Conservation (phyloP, 768 basidiomycete species). For the Russula foetens region DNA sequence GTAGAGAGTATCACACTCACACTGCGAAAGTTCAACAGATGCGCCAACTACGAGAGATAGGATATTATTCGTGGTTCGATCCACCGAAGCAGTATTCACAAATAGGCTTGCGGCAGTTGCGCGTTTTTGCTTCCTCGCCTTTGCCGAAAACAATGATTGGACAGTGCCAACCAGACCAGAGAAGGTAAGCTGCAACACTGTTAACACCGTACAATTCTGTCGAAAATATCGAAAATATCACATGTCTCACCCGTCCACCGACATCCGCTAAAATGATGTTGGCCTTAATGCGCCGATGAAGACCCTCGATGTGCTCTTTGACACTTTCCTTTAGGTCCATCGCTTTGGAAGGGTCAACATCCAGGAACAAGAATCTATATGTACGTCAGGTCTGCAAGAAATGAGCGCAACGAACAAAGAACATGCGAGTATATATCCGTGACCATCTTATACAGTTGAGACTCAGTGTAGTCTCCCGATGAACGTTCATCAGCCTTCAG, state of each 20-base stretch:
- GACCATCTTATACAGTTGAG: slow-evolving; percentile 55
- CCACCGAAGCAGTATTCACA: too few species aligned
- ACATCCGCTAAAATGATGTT: slow-evolving; percentile 35
- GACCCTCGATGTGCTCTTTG: slow-evolving; percentile 41
- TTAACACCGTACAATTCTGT: neutral
- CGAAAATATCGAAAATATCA: neutral
- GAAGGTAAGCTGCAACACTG: slow-evolving; percentile 26
- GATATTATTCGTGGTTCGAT: too few species aligned
- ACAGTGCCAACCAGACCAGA: slow-evolving; percentile 41
- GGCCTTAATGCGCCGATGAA: slow-evolving; percentile 51
- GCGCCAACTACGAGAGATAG: too few species aligned
- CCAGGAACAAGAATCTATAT: slow-evolving; percentile 65
- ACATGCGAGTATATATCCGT: slow-evolving; percentile 69
- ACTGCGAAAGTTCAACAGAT: too few species aligned
- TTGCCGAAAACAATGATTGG: slow-evolving; percentile 39
- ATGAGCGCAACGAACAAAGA: neutral
- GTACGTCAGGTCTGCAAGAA: neutral
- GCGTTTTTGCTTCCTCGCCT: too few species aligned
- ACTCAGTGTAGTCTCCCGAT: slow-evolving; percentile 53
- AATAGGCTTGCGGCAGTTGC: too few species aligned
- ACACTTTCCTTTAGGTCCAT: slow-evolving; percentile 48
- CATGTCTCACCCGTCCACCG: slow-evolving; percentile 35
- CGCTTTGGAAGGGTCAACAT: slow-evolving; percentile 50
- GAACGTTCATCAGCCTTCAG: slow-evolving; percentile 49
- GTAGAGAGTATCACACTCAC: too few species aligned